Evolutionary conservation across 1,139 yeast genomes (phyloP).

Genomic region (Debaryomyces psychrophilus): DNA sequence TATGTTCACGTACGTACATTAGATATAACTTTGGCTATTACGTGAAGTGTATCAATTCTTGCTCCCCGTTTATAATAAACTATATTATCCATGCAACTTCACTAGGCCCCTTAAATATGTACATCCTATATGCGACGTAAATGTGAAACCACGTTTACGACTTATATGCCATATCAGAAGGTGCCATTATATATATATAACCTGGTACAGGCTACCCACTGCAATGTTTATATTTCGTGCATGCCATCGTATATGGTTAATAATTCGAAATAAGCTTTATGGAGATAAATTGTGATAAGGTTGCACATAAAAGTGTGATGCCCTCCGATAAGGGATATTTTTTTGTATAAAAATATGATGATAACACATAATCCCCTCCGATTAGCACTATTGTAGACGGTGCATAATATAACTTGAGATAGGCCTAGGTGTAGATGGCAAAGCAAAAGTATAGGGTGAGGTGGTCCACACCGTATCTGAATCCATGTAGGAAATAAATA

Average conservation of each 20-base stretch:
- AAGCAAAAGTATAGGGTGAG: not conserved
- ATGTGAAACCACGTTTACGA: not conserved
- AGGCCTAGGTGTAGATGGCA: not conserved
- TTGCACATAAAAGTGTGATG: not conserved
- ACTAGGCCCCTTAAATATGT: not conserved
- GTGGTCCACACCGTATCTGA: not conserved
- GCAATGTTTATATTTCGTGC: not conserved
- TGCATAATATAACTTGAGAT: too few relatives aligned
- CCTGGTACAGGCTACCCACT: not conserved
- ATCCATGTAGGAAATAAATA: too few relatives aligned
- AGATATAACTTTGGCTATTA: not conserved
- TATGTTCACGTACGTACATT: not conserved
- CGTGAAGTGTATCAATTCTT: constrained; percentile 1
- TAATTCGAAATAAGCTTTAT: constrained; percentile 1
- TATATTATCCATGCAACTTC: not conserved
- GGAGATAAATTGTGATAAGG: not conserved
- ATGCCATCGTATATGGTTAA: not conserved
- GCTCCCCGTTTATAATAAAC: not conserved
- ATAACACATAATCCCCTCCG: not conserved
- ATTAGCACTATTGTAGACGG: not conserved
- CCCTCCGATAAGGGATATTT: not conserved
- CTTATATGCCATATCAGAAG: not conserved
- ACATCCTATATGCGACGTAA: constrained; percentile 1
- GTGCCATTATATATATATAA: not conserved
- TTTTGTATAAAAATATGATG: not conserved